A percentile compares a stretch with the other conserved stretches of the same genome.
phyloP scores from a whole-genome alignment of 1,139 yeast species.

The Blastobotrys indianensis region DNA sequence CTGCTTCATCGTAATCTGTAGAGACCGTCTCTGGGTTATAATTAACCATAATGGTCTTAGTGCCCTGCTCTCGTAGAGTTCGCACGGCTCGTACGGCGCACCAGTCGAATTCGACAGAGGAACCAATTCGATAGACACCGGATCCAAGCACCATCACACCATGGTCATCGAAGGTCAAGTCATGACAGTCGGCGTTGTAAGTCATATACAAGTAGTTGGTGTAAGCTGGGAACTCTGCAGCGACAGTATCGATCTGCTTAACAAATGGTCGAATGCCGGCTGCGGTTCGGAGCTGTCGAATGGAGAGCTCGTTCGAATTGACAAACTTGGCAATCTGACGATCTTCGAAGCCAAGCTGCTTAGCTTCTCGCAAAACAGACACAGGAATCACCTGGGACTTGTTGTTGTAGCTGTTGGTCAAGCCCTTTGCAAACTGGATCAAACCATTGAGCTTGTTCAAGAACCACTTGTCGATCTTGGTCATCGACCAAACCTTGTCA shows the following conservation, averaged over 20 bases:
- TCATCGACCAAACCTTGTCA: slow-evolving; percentile 84
- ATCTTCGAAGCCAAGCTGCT: slow-evolving; percentile 96
- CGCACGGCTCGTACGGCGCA: slow-evolving; percentile 95
- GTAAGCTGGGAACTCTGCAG: slow-evolving; percentile 97
- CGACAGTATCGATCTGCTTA: slow-evolving; percentile 96
- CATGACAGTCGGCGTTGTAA: slow-evolving; percentile 88
- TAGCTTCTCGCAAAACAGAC: slow-evolving; percentile 69
- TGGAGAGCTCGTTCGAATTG: slow-evolving; percentile 87
- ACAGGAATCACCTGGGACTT: slow-evolving; percentile 50
- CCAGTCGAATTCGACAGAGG: slow-evolving; percentile 94
- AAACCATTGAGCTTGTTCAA: slow-evolving; percentile 75
- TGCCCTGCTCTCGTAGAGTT: slow-evolving; percentile 80
- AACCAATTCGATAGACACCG: slow-evolving; percentile 92
- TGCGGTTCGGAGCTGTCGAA: slow-evolving; percentile 85
- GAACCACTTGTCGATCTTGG: slow-evolving; percentile 97
- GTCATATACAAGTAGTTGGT: slow-evolving; percentile 95
- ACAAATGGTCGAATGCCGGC: slow-evolving; percentile 87
- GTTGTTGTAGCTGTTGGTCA: slow-evolving; percentile 47
- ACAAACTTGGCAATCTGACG: slow-evolving; percentile 90
- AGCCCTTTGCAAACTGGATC: slow-evolving; percentile 60
- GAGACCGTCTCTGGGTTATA: slow-evolving; percentile 98
- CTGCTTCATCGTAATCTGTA: slow-evolving; percentile 98
- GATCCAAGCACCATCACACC: slow-evolving; percentile 90
- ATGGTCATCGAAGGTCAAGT: slow-evolving; percentile 74
- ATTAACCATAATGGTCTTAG: slow-evolving; percentile 94